phyloP scores from a whole-genome alignment of 345 rosid species.

The Orychophragmus violaceus region DNA sequence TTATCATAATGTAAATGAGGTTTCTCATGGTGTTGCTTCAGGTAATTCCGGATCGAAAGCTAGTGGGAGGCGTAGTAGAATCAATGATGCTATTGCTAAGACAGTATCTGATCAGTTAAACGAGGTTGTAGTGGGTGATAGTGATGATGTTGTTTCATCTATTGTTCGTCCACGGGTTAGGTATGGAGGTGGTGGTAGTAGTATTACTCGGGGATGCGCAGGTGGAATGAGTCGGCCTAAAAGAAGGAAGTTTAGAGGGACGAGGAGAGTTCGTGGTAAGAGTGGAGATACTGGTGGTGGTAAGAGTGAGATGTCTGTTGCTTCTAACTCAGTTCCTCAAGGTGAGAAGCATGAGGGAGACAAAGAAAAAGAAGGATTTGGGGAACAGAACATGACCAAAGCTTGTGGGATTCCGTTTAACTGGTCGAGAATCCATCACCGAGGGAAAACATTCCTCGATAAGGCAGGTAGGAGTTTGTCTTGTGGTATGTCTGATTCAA shows the following conservation, averaged over 20 bases:
- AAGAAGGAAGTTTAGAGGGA: conserved; percentile 68
- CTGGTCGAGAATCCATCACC: conserved; percentile 93
- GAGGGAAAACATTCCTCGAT: conserved; percentile 86
- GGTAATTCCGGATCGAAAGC: conserved; percentile 48
- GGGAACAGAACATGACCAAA: conserved; percentile 43
- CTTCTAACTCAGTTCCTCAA: conserved; percentile 75
- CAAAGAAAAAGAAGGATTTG: conserved; percentile 48
- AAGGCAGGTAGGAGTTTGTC: conserved; percentile 95
- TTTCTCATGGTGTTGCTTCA: conserved; percentile 39
- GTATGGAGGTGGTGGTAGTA: conserved; percentile 23
- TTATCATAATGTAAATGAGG: conserved; percentile 35
- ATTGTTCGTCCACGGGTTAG: conserved; percentile 47
- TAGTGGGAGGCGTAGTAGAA: conserved; percentile 33
- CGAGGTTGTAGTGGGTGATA: conserved; percentile 47
- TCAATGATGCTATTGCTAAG: conserved; percentile 38
- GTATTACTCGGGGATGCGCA: conserved; percentile 31
- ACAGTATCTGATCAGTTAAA: conserved; percentile 64
- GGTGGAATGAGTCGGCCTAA: conserved; percentile 50
- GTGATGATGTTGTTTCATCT: conserved; percentile 78
- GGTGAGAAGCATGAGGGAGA: conserved; percentile 46
- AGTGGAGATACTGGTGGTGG: conserved; percentile 47
- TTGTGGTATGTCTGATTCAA: conserved; percentile 80
- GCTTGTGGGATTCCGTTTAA: conserved; percentile 98
- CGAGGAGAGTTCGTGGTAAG: conserved; percentile 49
- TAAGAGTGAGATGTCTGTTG: conserved; percentile 76